A percentile compares a stretch with the other conserved stretches of the same genome.
Conservation (phyloP, 2,329 filamentous ascomycete species). For the Mollisiaceae sp. region DNA sequence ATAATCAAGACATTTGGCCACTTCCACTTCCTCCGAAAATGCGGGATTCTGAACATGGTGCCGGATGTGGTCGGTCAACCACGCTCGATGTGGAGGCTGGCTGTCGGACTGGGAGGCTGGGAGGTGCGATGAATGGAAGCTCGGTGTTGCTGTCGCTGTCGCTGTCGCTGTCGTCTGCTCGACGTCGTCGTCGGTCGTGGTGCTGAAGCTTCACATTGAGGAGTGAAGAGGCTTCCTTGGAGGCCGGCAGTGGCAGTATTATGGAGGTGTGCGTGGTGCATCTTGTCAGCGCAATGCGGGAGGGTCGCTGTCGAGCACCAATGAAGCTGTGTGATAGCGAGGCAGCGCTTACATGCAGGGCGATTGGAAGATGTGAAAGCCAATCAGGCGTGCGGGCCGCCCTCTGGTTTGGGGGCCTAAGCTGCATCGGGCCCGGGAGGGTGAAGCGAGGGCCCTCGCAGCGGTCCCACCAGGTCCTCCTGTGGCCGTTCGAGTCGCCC, state of each 20-base stretch:
- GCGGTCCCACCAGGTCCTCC: no score
- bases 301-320: slow-evolving; percentile 19
- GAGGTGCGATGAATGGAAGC: background rate
- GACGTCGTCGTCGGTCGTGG: slow-evolving; percentile 12
- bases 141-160: slow-evolving; percentile 7
- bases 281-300: slow-evolving; percentile 20
- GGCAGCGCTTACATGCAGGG: slow-evolving; percentile 32
- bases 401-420: background rate
- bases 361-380: slow-evolving; percentile 13
- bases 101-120: background rate
- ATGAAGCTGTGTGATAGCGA: slow-evolving; percentile 21
- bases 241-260: slow-evolving; percentile 26
- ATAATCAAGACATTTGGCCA: slow-evolving; percentile 51
- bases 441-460: background rate
- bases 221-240: slow-evolving; percentile 23
- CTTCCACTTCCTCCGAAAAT: slow-evolving; percentile 49
- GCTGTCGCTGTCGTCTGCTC: slow-evolving; percentile 10
- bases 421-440: slow-evolving; percentile 2
- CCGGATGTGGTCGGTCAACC: background rate
- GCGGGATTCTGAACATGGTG: slow-evolving; percentile 24
- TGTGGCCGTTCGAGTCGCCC: slow-evolving; percentile 12
- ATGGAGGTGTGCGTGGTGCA: slow-evolving; percentile 20
- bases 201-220: slow-evolving; percentile 20
- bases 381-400: background rate
- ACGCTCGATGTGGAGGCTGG: background rate